phyloP scores from a whole-genome alignment of 139 green algal species.

The Haematococcus sp. region DNA sequence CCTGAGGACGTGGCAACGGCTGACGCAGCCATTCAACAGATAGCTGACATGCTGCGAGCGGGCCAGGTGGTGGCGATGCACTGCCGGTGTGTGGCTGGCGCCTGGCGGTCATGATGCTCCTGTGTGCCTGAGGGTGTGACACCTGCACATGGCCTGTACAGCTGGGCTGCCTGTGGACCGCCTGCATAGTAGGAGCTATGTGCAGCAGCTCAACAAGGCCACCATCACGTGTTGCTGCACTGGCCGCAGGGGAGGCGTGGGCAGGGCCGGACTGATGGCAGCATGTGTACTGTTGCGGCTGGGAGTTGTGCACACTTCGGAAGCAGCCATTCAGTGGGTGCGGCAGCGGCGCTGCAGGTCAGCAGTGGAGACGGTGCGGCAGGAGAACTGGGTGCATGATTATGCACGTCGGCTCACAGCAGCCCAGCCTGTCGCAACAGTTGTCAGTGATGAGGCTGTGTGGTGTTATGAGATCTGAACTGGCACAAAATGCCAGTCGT shows the following conservation, averaged over 20 bases:
- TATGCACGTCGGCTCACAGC: constrained; percentile 10
- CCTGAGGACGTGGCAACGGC: not conserved
- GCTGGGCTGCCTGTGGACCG: no score
- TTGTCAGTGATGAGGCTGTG: no score
- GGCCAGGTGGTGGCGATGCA: not conserved
- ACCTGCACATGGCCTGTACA: no score
- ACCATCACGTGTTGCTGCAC: no score
- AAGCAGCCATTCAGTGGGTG: constrained; percentile 36
- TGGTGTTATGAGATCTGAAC: no score
- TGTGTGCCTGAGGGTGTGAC: no score
- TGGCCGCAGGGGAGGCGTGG: constrained; percentile 40
- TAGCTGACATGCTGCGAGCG: not conserved
- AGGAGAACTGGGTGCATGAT: constrained; percentile 40
- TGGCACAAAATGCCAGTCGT: no score
- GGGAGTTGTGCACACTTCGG: not conserved
- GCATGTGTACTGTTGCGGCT: constrained; percentile 36
- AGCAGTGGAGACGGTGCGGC: constrained; percentile 39
- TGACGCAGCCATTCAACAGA: not conserved
- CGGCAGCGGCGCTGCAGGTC: constrained; percentile 24
- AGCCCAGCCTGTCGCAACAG: not conserved
- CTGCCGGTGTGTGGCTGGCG: constrained; percentile 4
- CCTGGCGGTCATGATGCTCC: no score
- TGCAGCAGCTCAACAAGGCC: no score
- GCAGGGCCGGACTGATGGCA: constrained; percentile 38
- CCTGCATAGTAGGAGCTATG: no score